phyloP scores from a whole-genome alignment of 306 rosid genomes.

The Cicer arietinum region DNA sequence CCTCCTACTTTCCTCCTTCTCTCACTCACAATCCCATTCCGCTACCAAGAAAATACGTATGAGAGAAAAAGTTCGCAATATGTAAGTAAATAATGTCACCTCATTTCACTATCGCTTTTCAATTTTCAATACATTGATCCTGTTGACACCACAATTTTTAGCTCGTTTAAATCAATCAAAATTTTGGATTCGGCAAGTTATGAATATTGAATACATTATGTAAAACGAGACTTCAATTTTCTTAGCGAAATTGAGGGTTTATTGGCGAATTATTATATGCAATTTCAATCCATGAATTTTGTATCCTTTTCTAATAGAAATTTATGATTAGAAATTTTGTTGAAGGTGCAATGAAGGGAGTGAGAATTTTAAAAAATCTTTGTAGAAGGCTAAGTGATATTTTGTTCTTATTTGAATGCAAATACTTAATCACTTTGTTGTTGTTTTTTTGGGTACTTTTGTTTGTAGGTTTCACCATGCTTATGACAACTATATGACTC shows the following conservation, averaged over 20 bases:
- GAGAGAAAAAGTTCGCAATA: conserved; percentile 87
- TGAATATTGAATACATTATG: background rate
- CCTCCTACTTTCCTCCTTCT: conserved; percentile 49
- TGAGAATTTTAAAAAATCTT: conserved; percentile 32
- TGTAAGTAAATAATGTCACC: conserved; percentile 50
- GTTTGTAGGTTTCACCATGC: conserved; percentile 91
- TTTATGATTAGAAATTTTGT: background rate
- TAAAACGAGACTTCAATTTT: background rate
- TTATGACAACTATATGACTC: conserved; percentile 85
- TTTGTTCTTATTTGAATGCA: conserved; percentile 20
- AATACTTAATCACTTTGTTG: conserved; percentile 18
- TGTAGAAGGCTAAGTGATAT: background rate
- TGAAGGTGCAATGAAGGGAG: background rate
- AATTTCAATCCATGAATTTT: conserved; percentile 9
- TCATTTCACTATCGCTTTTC: background rate
- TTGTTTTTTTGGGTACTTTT: conserved; percentile 9
- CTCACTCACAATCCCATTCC: conserved; percentile 51
- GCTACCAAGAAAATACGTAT: conserved; percentile 74
- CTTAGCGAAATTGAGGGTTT: conserved; percentile 1
- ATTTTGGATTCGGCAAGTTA: conserved; percentile 2
- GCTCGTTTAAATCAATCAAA: conserved; percentile 3
- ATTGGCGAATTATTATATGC: conserved; percentile 17
- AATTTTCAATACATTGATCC: conserved; percentile 10
- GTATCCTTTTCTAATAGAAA: background rate
- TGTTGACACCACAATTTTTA: conserved; percentile 12